Evolutionary conservation across 179 eudicot genomes (phyloP), one percentile per base, ranked within the genome.

Genomic region (Corrigiola litoralis): DNA sequence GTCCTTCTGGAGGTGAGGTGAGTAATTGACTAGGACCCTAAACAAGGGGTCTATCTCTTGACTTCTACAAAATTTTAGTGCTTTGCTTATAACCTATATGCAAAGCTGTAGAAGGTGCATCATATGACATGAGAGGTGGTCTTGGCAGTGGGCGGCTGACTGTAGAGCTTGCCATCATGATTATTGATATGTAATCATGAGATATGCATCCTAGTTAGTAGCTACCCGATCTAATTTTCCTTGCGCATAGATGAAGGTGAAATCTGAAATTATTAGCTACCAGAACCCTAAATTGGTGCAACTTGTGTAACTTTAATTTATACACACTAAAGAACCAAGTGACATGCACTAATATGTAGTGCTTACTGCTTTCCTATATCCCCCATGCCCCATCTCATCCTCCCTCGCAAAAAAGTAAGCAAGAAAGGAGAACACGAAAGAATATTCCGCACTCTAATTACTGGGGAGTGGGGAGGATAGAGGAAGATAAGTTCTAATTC

Each of bases 241-340:
- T 13, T 34, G 37, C 36, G 50, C 55, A 59, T 61, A 60, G 20
- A 66, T 23, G 40, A 32, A 32, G 44, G 62, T 72, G 25, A 51
- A 72, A 66, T 32, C 56, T 29, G 60, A 64, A 72, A 65, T 32
- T 12, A 44, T 36, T 28, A 27, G 41, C 29, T 20, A 27, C n/a
- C 31, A 44, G 47, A 48, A 27, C 28, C 34, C 38, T n/a, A 33
- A n/a, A 34, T 11, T 21, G n/a, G 56, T 33, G 58, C 72, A 68
- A 59, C 50, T 48, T 46, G 66, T 37, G 72, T 33, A 48, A 59
- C 72, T 68, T 48, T 68, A n/a, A n/a, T n/a, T 65, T 49, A 31
- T 27, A 54, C 17, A 47, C 29, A 36, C 51, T 40, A 57, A 48
- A 40, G 28, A 25, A 27, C 29, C 60, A 59, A 50, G 17, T 61